Evolutionary conservation across 2,329 filamentous ascomycete genomes (phyloP).

Genomic region (Aspergillus quadricinctus): DNA sequence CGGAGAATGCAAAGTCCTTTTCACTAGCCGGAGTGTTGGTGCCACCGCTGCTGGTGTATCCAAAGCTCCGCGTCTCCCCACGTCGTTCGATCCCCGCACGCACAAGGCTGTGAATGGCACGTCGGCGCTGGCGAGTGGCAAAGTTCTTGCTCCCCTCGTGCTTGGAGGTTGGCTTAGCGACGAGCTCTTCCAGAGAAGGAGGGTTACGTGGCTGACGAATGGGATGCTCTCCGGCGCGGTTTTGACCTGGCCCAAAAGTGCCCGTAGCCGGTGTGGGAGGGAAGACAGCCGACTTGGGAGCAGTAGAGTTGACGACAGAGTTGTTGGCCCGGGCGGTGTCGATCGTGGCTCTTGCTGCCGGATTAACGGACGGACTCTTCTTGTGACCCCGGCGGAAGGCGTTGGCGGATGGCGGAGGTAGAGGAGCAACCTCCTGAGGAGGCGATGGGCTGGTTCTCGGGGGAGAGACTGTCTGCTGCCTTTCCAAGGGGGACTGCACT

Average conservation of each 20-base stretch:
- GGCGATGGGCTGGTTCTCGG: constrained; percentile 64
- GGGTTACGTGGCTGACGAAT: constrained; percentile 89
- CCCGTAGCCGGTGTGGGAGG: constrained; percentile 77
- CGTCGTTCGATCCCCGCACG: constrained; percentile 84
- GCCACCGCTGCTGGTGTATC: constrained; percentile 59
- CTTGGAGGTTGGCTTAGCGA: constrained; percentile 83
- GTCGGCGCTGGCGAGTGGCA: constrained; percentile 82
- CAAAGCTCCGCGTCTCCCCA: constrained; percentile 63
- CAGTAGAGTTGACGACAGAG: constrained; percentile 47
- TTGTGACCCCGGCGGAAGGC: constrained; percentile 92
- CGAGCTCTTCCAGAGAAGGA: constrained; percentile 85
- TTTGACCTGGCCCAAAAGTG: constrained; percentile 88
- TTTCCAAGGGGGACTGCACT: constrained; percentile 50
- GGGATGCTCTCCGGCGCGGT: constrained; percentile 89
- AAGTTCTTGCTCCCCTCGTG: constrained; percentile 98
- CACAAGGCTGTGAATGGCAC: constrained; percentile 85
- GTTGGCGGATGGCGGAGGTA: constrained; percentile 83
- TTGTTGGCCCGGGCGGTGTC: constrained; percentile 53
- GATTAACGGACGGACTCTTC: constrained; percentile 72
- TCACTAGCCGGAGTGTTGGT: constrained; percentile 90
- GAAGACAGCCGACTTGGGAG: constrained; percentile 74
- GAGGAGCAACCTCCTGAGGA: constrained; percentile 63
- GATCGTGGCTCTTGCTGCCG: constrained; percentile 42
- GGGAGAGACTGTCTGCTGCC: constrained; percentile 63
- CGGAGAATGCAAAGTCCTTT: constrained; percentile 63